Conservation (phyloP, 2,329 filamentous ascomycete genomes). For the Microdochium bolleyi region DNA sequence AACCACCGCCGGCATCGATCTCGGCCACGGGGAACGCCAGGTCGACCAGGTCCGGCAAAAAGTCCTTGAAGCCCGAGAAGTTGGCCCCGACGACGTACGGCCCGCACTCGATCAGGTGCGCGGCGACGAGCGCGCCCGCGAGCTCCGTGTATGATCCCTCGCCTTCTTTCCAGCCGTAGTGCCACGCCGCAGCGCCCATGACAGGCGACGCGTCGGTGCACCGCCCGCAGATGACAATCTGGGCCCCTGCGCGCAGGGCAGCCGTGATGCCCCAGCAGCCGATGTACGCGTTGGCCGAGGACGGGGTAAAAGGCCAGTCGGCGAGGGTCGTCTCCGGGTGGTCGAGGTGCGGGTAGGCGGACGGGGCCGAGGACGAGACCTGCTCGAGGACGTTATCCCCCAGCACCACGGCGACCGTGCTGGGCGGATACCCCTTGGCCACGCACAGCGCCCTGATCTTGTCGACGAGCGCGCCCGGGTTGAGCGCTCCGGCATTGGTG, state of each 20-base stretch:
- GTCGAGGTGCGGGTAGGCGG: constrained; percentile 7
- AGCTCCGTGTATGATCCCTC: constrained; percentile 41
- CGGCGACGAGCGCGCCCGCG: constrained; percentile 40
- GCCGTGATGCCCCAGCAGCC: constrained; percentile 39
- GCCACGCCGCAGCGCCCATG: constrained; percentile 48
- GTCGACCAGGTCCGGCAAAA: constrained; percentile 19
- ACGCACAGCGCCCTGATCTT: constrained; percentile 38
- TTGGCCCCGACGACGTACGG: constrained; percentile 47
- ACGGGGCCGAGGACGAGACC: constrained; percentile 25
- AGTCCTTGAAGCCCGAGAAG: constrained; percentile 38
- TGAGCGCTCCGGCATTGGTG: constrained; percentile 45
- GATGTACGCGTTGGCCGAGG: constrained; percentile 39
- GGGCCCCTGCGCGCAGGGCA: constrained; percentile 31
- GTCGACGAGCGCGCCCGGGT: constrained; percentile 43
- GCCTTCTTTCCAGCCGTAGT: constrained; percentile 40
- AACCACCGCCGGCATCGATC: constrained; percentile 29
- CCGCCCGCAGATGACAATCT: constrained; percentile 40
- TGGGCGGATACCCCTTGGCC: constrained; percentile 8
- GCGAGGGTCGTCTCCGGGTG: constrained; percentile 21
- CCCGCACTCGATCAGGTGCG: constrained; percentile 46
- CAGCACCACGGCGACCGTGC: constrained; percentile 18
- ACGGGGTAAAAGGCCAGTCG: constrained; percentile 1
- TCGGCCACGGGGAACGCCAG: constrained; percentile 36
- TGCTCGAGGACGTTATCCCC: constrained; percentile 24
- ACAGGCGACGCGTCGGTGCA: constrained; percentile 42